These are phyloP conservation scores for Claviceps fusiformis DNA, from an alignment of 2,329 filamentous ascomycete genomes.

Conservation along the genomic window DNA sequence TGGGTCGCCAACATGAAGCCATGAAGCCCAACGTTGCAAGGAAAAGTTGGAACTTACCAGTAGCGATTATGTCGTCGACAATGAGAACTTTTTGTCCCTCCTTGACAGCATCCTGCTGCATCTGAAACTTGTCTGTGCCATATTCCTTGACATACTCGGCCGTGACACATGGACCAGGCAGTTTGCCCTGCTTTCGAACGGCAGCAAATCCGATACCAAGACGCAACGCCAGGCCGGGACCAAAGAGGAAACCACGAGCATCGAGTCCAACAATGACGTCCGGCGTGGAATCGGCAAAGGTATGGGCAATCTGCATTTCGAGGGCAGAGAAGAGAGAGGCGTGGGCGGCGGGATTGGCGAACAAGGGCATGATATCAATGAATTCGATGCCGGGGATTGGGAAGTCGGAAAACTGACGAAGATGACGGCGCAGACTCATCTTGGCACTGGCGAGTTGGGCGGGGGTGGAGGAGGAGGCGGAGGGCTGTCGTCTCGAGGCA, in stretches of 20 bases:
- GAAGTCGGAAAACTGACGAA: constrained; percentile 86
- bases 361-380: constrained; percentile 95
- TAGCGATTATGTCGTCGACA: constrained; percentile 97
- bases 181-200: constrained; percentile 89
- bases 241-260: constrained; percentile 89
- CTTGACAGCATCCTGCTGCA: constrained; percentile 77
- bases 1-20: no score
- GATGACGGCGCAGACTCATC: constrained; percentile 55
- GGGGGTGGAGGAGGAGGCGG: constrained; percentile 47
- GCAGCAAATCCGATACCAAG: constrained; percentile 81
- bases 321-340: constrained; percentile 68
- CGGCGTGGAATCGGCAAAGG: constrained; percentile 48
- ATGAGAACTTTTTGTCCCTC: constrained; percentile 80
- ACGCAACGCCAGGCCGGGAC: constrained; percentile 71
- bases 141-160: constrained; percentile 93
- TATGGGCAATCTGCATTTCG: constrained; percentile 63
- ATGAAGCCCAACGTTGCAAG: no score
- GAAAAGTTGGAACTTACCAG: constrained; percentile 68
- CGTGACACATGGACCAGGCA: constrained; percentile 77
- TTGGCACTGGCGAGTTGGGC: constrained; percentile 54
- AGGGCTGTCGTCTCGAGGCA: constrained; percentile 51
- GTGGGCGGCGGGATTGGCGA: constrained; percentile 65
- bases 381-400: constrained; percentile 86
- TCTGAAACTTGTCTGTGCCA: constrained; percentile 88
- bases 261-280: constrained; percentile 92